phyloP scores from a whole-genome alignment of 1,139 yeast genomes.

The Pichia sp. region DNA sequence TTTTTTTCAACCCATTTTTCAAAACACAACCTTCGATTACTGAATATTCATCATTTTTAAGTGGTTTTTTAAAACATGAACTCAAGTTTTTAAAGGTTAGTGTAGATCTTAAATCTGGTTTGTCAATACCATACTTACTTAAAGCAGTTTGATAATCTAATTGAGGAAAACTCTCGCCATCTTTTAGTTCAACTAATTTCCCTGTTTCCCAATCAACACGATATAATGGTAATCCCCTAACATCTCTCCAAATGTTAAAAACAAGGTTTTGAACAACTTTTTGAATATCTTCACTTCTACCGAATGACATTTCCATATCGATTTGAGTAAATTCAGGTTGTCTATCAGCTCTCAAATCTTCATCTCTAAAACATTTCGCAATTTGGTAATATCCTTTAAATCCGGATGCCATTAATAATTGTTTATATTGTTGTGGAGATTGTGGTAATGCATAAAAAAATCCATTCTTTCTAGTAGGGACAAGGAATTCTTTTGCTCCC shows the following conservation, averaged over 20 bases:
- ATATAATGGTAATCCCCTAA: conserved; percentile 38
- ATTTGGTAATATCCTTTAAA: conserved; percentile 79
- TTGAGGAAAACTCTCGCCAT: conserved; percentile 34
- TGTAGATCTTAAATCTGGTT: conserved; percentile 78
- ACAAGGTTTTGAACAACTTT: conserved; percentile 57
- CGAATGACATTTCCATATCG: conserved; percentile 89
- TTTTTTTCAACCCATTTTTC: conserved; percentile 37
- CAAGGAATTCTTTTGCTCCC: conserved; percentile 94
- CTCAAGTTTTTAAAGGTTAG: conserved; percentile 48
- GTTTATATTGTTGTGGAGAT: conserved; percentile 96
- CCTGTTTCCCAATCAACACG: conserved; percentile 26
- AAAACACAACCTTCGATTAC: conserved; percentile 70
- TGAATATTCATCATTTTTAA: conserved; percentile 43
- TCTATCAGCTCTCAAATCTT: conserved; percentile 87
- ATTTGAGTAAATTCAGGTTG: conserved; percentile 97
- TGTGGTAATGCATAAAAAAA: conserved; percentile 87
- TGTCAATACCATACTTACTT: conserved; percentile 78
- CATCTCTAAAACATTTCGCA: conserved; percentile 93
- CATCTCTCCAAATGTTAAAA: conserved; percentile 47
- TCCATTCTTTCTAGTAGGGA: conserved; percentile 69
- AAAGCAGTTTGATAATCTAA: conserved; percentile 67
- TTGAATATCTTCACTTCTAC: conserved; percentile 62
- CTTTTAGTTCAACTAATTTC: conserved; percentile 24
- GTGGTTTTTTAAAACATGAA: conserved; percentile 34
- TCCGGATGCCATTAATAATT: conserved; percentile 90